Evolutionary conservation across 225 moss, liverwort and hornwort species (phyloP).

Genomic region (Polytrichum commune): DNA sequence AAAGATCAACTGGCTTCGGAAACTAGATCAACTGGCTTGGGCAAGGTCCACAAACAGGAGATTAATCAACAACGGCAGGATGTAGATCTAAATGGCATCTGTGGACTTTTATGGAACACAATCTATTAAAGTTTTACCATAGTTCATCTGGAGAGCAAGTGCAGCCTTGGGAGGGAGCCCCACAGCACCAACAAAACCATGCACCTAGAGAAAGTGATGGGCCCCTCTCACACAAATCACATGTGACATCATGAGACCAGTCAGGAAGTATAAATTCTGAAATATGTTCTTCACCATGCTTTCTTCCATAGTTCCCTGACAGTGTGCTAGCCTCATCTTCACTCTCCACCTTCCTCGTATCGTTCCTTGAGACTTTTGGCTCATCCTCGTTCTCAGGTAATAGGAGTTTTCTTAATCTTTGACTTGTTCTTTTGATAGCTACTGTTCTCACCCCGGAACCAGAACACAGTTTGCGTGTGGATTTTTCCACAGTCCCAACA

Average conservation of each 20-base stretch:
- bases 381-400: constrained; percentile 9
- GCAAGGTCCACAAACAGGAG: no score
- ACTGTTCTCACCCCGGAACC: constrained; percentile 10
- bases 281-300: constrained; percentile 14
- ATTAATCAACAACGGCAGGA: no score
- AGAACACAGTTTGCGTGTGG: constrained; percentile 7
- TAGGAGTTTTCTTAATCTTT: constrained; percentile 15
- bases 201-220: constrained; percentile 74
- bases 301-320: constrained; percentile 44
- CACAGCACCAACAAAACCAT: constrained; percentile 95
- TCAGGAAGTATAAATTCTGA: constrained; percentile 34
- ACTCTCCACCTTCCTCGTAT: constrained; percentile 32
- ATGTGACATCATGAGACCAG: constrained; percentile 53
- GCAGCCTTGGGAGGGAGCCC: constrained; percentile 58
- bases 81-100: no score
- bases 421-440: constrained; percentile 9
- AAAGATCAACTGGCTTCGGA: no score
- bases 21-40: no score
- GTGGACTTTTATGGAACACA: no score
- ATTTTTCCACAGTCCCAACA: constrained; percentile 12
- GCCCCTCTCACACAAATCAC: constrained; percentile 80
- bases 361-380: neutral
- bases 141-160: constrained; percentile 24
- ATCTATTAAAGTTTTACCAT: constrained; percentile 14
- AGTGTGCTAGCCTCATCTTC: constrained; percentile 63